These are phyloP conservation scores for Elasticomyces elasticus DNA, from an alignment of 495 filamentous ascomycete genomes.

Conservation along the genomic window DNA sequence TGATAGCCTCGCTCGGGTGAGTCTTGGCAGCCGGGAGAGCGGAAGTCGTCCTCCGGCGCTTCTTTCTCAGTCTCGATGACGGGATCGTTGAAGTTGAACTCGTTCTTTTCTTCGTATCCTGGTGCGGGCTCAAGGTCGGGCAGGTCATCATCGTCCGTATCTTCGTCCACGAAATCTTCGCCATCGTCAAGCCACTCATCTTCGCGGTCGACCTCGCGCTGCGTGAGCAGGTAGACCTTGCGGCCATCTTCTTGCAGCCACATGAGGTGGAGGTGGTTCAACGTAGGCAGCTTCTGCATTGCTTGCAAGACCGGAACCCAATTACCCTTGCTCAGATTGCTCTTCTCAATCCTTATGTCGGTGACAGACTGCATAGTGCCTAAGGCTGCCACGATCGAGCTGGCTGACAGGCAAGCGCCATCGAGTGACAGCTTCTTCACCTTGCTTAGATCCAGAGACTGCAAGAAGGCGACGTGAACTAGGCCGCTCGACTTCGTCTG, in stretches of 20 bases:
- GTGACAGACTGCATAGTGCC: not conserved
- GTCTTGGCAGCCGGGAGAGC: constrained; percentile 2
- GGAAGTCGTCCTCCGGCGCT: constrained; percentile 5
- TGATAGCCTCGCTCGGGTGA: constrained; percentile 6
- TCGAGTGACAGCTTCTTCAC: constrained; percentile 5
- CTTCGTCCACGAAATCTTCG: constrained; percentile 1
- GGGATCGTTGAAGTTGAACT: not conserved
- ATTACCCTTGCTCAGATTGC: constrained; percentile 9
- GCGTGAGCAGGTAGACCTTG: constrained; percentile 14
- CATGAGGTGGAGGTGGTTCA: constrained; percentile 16
- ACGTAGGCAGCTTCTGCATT: constrained; percentile 2
- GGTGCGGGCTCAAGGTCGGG: constrained; percentile 1
- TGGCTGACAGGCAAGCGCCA: not conserved
- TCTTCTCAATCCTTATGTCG: constrained; percentile 1
- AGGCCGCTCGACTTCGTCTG: not conserved
- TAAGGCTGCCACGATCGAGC: not conserved
- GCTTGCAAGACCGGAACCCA: constrained; percentile 11
- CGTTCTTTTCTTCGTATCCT: not conserved
- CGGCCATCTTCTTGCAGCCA: not conserved
- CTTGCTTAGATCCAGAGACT: not conserved
- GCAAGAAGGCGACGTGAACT: not conserved
- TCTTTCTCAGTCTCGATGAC: not conserved
- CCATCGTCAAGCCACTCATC: not conserved
- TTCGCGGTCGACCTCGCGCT: not conserved
- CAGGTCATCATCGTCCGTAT: not conserved